A percentile compares a stretch with the other conserved stretches of the same genome.
Conservation (phyloP, 805 yeast genomes). For the Cyberlindnera suaveolens region DNA sequence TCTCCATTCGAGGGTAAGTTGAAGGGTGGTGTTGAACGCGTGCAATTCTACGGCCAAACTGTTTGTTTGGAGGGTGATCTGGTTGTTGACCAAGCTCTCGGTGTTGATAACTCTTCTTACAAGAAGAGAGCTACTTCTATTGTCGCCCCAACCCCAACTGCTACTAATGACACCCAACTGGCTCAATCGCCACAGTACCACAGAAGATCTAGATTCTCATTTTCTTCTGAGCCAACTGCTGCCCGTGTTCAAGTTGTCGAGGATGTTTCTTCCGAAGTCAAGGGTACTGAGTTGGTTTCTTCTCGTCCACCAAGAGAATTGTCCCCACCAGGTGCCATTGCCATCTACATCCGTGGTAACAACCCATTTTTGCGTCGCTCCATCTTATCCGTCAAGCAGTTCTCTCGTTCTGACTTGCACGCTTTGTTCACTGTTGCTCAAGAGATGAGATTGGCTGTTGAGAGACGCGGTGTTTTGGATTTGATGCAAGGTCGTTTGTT, state of each 20-base stretch:
- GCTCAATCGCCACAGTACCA: conserved; percentile 32
- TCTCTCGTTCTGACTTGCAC: conserved; percentile 84
- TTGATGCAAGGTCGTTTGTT: conserved; percentile 83
- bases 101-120: conserved; percentile 33
- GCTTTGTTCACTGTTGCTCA: conserved; percentile 94
- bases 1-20: conserved; percentile 54
- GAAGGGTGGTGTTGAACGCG: conserved; percentile 86
- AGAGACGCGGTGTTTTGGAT: conserved; percentile 92
- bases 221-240: conserved; percentile 35
- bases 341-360: conserved; percentile 68
- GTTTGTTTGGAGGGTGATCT: conserved; percentile 80
- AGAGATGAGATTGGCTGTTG: conserved; percentile 95
- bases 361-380: conserved; percentile 90
- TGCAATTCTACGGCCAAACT: conserved; percentile 68
- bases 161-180: conserved; percentile 25
- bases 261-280: conserved; percentile 27
- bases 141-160: conserved; percentile 18
- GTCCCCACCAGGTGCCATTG: conserved; percentile 73
- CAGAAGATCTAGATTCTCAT: conserved; percentile 44
- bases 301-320: conserved; percentile 68
- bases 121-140: conserved; percentile 24
- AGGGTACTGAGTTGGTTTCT: conserved; percentile 67
- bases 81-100: conserved; percentile 52
- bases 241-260: conserved; percentile 30
- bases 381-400: conserved; percentile 81